Base-by-base conservation (phyloP, 345 rosid genomes). In the Alliaria petiolata region DNA sequence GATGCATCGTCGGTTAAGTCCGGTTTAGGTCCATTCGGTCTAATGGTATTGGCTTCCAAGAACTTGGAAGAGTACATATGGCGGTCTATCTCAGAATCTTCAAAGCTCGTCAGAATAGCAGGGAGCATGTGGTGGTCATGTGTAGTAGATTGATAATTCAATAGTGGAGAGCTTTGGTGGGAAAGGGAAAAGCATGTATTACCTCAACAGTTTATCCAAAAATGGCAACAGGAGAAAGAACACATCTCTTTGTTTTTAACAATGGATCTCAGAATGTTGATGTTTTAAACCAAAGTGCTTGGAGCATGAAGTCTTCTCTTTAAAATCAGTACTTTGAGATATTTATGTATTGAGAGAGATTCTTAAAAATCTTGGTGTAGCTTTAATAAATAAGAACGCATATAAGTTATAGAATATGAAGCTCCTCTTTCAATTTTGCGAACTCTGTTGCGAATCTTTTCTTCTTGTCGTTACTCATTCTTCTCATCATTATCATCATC, bases 141-240 rank as follows among this genome's bases (percentile, higher is more conserved):
- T 91, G 96, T 64, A 84, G 91, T n/a, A 88, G 93, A 86, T 93
- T 61, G 97, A 93, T 76, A 82, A 74, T 38, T 88, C 95, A 8
- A 76, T 90, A 71, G 87, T 87, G 75, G 98, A 93, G 85, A 90
- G 96, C 72, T 88, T 88, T 67, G 95, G 89, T 7, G 96, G 87
- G 13, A 46, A 65, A 50, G 90, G 95, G 38, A 88, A n/a, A 78
- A 72, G 69, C 62, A 17, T 87, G 93, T 77, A 85, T 90, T 30
- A 82, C 91, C 5, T 79, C 96, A 35, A 84, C 93, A 64, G 87
- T 90, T 53, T 92, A 88, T 76, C 96, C 95, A 15, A 67, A 71
- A 1, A 7, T 81, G 65, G 86, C 93, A 2, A 75, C 56, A 65
- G 62, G 77, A 65, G 58, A 63, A 2, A 66, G 6, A 3, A 75